phyloP scores from a whole-genome alignment of 257 asterid species.

The Cynanchum wilfordii region DNA sequence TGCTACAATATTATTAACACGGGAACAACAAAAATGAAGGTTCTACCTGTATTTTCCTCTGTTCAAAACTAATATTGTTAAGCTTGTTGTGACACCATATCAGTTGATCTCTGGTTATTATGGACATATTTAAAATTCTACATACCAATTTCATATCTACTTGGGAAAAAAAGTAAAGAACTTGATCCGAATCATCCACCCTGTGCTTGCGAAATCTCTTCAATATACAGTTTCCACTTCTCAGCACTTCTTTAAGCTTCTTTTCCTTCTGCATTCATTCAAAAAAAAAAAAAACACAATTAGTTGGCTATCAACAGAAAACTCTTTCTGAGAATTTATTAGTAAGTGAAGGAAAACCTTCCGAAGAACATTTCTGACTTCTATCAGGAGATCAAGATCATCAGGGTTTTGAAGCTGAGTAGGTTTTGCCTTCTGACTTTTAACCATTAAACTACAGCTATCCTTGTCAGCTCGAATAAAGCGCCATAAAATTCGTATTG shows the following conservation, averaged over 20 bases:
- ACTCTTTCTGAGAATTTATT: not conserved
- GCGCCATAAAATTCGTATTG: conserved; percentile 81
- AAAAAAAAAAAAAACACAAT: not conserved
- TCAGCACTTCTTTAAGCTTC: conserved; percentile 60
- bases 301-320: not conserved
- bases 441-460: conserved; percentile 30
- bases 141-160: conserved; percentile 77
- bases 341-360: conserved; percentile 39
- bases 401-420: conserved; percentile 41
- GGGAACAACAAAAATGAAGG: conserved; percentile 85
- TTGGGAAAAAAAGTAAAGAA: conserved; percentile 66
- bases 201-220: conserved; percentile 43
- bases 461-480: conserved; percentile 78
- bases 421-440: conserved; percentile 32
- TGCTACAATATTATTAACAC: conserved; percentile 34
- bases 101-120: conserved; percentile 60
- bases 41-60: conserved; percentile 59
- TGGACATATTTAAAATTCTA: conserved; percentile 72
- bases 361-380: conserved; percentile 50
- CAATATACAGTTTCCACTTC: conserved; percentile 70
- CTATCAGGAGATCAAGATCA: conserved; percentile 47
- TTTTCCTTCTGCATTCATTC: conserved; percentile 64
- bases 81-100: conserved; percentile 75
- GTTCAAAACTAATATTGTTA: conserved; percentile 54
- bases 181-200: conserved; percentile 63